These are phyloP conservation scores for Neonectria neomacrospora DNA, from an alignment of 2,329 filamentous ascomycete species.

Conservation along the genomic window DNA sequence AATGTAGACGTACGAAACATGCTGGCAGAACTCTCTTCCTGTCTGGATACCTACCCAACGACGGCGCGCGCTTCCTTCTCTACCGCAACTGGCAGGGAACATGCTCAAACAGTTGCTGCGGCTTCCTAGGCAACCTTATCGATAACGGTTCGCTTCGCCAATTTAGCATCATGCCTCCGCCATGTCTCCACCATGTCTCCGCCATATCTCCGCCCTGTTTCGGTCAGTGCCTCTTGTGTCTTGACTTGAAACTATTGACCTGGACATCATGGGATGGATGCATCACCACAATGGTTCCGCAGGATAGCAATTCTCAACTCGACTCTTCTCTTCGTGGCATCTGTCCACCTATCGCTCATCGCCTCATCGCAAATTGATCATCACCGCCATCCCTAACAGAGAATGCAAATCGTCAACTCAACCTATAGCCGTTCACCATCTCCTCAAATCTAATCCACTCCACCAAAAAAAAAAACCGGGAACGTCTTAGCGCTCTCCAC, in stretches of 20 bases:
- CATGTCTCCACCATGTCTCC: no score
- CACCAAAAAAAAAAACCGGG: conserved; percentile 3
- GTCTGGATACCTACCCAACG: conserved; percentile 22
- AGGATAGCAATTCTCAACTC: not conserved
- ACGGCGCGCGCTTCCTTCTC: conserved; percentile 8
- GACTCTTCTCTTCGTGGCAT: not conserved
- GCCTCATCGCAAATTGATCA: not conserved
- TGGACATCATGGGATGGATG: not conserved
- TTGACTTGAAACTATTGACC: not conserved
- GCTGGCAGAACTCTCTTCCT: conserved; percentile 6
- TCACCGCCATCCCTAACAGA: not conserved
- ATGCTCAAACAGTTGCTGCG: conserved; percentile 10
- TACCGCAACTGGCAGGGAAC: not conserved
- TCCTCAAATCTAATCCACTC: conserved; percentile 6
- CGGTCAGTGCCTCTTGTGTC: not conserved
- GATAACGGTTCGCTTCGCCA: conserved; percentile 10
- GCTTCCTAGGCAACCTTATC: conserved; percentile 23
- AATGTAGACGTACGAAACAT: not conserved
- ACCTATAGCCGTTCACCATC: not conserved
- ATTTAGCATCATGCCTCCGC: not conserved
- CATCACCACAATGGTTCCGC: not conserved
- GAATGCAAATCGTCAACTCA: not conserved
- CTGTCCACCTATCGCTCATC: not conserved
- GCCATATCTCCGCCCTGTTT: not conserved
- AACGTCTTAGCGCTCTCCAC: conserved; percentile 11